Percentiles rank a stretch among this genome's conserved stretches.
phyloP scores from a whole-genome alignment of 192 early-diverging fungal genomes.

The Coemansia sp. region DNA sequence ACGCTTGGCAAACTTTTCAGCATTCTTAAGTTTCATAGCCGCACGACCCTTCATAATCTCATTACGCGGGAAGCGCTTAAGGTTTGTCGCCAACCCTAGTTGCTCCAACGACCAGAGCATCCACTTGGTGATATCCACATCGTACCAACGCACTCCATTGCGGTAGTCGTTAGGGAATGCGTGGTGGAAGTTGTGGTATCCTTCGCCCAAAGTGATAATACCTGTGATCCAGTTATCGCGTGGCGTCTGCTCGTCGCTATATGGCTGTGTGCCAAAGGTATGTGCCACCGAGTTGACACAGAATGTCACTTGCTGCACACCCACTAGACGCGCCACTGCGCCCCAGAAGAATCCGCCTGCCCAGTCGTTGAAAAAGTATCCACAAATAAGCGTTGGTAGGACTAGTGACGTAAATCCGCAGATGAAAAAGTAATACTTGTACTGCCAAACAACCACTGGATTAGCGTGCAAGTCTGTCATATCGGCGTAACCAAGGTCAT shows the following conservation, averaged over 20 bases:
- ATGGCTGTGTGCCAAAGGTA: slow-evolving; percentile 69
- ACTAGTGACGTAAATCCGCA: slow-evolving; percentile 71
- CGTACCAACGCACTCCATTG: slow-evolving; percentile 72
- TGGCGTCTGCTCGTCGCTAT: slow-evolving; percentile 80
- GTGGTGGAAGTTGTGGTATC: slow-evolving; percentile 88
- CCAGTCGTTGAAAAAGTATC: slow-evolving; percentile 80
- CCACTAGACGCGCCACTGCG: slow-evolving; percentile 68
- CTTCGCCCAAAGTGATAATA: slow-evolving; percentile 76
- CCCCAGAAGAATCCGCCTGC: slow-evolving; percentile 80
- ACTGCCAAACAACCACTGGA: slow-evolving; percentile 73
- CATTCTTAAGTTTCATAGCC: slow-evolving; percentile 78
- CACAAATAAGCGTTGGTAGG: slow-evolving; percentile 80
- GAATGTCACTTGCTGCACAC: slow-evolving; percentile 86
- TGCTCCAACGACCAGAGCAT: slow-evolving; percentile 60
- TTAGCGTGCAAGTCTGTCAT: slow-evolving; percentile 78
- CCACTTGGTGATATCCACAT: slow-evolving; percentile 88
- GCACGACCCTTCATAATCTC: slow-evolving; percentile 77
- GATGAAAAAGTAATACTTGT: slow-evolving; percentile 74
- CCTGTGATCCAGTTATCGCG: slow-evolving; percentile 81
- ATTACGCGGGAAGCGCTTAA: slow-evolving; percentile 76
- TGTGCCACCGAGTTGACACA: slow-evolving; percentile 85
- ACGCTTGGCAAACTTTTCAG: slow-evolving; percentile 62
- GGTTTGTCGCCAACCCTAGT: slow-evolving; percentile 66
- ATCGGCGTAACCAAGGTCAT: slow-evolving; percentile 74
- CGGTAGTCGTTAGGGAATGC: slow-evolving; percentile 86